Evolutionary conservation across 2,329 filamentous ascomycete genomes (phyloP).

Genomic region (Sporothrix inflata): DNA sequence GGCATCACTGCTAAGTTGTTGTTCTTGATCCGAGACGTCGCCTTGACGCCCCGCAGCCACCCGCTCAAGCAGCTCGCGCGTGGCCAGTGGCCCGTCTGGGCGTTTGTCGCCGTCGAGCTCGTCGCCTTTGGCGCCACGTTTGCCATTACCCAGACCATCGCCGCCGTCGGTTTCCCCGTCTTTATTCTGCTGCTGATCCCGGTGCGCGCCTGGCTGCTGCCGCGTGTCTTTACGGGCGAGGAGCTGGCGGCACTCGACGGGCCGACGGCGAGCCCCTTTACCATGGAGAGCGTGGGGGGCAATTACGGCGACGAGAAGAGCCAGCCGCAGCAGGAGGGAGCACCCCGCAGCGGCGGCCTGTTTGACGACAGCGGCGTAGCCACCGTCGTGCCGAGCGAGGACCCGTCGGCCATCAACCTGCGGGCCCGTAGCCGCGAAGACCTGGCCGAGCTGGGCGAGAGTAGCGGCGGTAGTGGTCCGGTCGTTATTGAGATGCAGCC

Average conservation of each 20-base stretch:
- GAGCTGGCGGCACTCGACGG: conserved; percentile 69
- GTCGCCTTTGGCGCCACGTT: conserved; percentile 76
- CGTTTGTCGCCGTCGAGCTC: conserved; percentile 70
- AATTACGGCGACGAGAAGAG: conserved; percentile 49
- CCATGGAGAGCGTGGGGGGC: conserved; percentile 75
- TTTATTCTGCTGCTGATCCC: conserved; percentile 73
- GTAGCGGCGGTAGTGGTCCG: neutral
- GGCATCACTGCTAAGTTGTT: conserved; percentile 76
- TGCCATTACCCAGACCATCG: conserved; percentile 79
- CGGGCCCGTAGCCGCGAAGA: conserved; percentile 25
- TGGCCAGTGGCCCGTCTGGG: conserved; percentile 63
- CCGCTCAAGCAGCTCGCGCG: conserved; percentile 65
- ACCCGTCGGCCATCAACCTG: conserved; percentile 18
- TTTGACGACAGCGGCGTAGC: conserved; percentile 12
- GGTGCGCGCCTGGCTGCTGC: conserved; percentile 65
- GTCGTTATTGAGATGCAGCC: conserved; percentile 26
- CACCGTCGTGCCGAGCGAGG: conserved; percentile 18
- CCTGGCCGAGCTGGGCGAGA: conserved; percentile 32
- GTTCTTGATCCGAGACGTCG: conserved; percentile 67
- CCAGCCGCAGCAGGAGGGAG: neutral
- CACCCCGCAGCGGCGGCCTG: neutral
- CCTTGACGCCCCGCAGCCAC: conserved; percentile 61
- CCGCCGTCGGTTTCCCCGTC: conserved; percentile 78
- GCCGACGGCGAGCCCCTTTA: conserved; percentile 75
- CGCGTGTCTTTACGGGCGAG: conserved; percentile 59